These are phyloP conservation scores for Neurospora sp. DNA, from an alignment of 495 filamentous ascomycete species.

Conservation along the genomic window DNA sequence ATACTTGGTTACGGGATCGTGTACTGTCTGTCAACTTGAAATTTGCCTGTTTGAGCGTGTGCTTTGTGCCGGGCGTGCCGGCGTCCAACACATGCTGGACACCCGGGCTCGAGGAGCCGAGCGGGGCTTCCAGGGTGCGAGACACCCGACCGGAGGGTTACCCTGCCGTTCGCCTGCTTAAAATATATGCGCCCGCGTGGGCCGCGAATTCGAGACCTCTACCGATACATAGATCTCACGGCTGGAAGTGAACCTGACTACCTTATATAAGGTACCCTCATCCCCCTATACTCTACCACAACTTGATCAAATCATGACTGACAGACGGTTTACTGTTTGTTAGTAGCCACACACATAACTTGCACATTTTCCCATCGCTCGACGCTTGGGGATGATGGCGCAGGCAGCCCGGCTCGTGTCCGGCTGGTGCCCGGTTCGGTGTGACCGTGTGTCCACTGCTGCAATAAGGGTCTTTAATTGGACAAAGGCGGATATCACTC, in stretches of 20 bases:
- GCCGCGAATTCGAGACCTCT: neutral
- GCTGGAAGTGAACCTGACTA: neutral
- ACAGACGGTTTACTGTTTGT: neutral
- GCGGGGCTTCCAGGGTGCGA: neutral
- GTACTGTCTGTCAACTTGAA: neutral
- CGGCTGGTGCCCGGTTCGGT: neutral
- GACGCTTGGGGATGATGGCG: slow-evolving; percentile 12
- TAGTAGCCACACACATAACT: neutral
- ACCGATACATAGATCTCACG: neutral
- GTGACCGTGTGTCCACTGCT: neutral
- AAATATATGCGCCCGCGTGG: neutral
- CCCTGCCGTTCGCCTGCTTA: neutral
- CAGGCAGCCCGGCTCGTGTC: neutral
- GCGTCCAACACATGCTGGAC: neutral
- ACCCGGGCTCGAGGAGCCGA: neutral
- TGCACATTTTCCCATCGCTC: slow-evolving; percentile 37
- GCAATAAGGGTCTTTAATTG: neutral
- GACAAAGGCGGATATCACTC: neutral
- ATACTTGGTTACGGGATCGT: neutral
- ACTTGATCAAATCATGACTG: neutral
- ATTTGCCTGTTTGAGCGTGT: neutral
- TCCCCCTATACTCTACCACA: neutral
- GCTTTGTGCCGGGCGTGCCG: neutral
- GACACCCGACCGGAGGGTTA: neutral
- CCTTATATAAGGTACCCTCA: neutral